Conservation (phyloP, 768 basidiomycete species). For the Atractiella rhizophila region DNA sequence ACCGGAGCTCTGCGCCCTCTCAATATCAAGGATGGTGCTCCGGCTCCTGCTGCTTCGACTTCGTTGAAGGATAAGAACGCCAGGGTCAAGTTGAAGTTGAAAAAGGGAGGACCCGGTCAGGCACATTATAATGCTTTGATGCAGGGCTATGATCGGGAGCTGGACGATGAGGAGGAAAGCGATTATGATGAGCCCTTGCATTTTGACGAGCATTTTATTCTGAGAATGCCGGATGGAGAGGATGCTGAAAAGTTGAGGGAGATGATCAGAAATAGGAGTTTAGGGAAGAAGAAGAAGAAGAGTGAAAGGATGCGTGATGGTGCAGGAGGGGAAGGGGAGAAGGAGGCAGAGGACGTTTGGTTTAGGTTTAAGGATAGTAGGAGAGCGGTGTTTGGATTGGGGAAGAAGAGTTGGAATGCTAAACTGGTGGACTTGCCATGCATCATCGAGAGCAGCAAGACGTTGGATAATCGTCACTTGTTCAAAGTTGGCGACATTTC, state of each 20-base stretch:
- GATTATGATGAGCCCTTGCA: constrained; percentile 72
- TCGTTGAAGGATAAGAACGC: too few species aligned
- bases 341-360: constrained; percentile 59
- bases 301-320: constrained; percentile 56
- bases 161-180: constrained; percentile 73
- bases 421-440: constrained; percentile 92
- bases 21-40: too few species aligned
- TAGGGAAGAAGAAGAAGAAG: constrained; percentile 24
- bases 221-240: constrained; percentile 63
- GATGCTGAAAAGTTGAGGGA: constrained; percentile 44
- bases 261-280: constrained; percentile 48
- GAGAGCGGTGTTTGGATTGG: constrained; percentile 66
- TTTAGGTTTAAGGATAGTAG: constrained; percentile 97
- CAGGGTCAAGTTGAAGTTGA: too few species aligned
- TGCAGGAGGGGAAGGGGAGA: too few species aligned
- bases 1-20: too few species aligned
- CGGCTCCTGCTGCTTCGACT: too few species aligned
- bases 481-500: constrained; percentile 98
- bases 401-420: constrained; percentile 51
- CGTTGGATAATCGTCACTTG: constrained; percentile 67
- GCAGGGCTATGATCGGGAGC: constrained; percentile 10
- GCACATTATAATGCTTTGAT: too few species aligned
- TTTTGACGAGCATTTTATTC: constrained; percentile 91
- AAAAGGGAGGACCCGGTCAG: too few species aligned
- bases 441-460: constrained; percentile 83